Base-by-base conservation (phyloP, 1,284 basidiomycete species). In the Puccinia novopanici region DNA sequence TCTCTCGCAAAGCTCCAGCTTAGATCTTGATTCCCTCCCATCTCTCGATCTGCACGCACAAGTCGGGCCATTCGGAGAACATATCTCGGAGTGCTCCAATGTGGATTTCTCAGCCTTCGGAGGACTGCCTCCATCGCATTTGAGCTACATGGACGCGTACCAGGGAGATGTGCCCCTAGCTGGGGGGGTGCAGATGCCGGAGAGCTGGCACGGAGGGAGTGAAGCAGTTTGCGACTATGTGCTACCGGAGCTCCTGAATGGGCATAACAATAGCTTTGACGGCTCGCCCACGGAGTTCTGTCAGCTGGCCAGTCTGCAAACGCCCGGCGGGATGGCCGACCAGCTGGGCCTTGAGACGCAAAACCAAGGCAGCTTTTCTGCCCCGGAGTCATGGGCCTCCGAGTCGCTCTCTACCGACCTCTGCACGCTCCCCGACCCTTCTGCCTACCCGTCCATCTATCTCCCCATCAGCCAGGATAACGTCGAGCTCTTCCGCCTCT, bases 11-110 rank as follows among this genome's bases (percentile, higher is more conserved):
- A 52, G 24, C 19, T 54, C 70, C 40, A 72, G 27, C 24, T 27
- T 27, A 10, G 27, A 55, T 55, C 19, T 52, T 10, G 48, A 70
- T 34, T 27, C 37, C 34, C 30, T 52, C 17, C 52, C 30, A 54
- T 27, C 70, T 10, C 34, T 55, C 27, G 52, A 24, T 30, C 10
- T 52, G 10, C 52, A 72, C 24, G 10, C 50, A 27, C 70, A 30
- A 54, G 70, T 72, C 5, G 70, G 70, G n/a, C 52, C 70, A 54
- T 40, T 55, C n/a, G 67, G 67, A 5, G 70, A 72, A 37, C 40
- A 52, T 34, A 5, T 3, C 3, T n/a, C 22, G 30, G 70, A 72
- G 19, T 9, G 34, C 19, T 55, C 52, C 30, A 27, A 27, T 9
- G 45, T n/a, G 3, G 52, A 55, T 37, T 54, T 72, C 22, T 55